Percentiles rank a stretch among this genome's conserved stretches.
Conservation (phyloP, 176 grass and related monocot species). For the Cocos nucifera region DNA sequence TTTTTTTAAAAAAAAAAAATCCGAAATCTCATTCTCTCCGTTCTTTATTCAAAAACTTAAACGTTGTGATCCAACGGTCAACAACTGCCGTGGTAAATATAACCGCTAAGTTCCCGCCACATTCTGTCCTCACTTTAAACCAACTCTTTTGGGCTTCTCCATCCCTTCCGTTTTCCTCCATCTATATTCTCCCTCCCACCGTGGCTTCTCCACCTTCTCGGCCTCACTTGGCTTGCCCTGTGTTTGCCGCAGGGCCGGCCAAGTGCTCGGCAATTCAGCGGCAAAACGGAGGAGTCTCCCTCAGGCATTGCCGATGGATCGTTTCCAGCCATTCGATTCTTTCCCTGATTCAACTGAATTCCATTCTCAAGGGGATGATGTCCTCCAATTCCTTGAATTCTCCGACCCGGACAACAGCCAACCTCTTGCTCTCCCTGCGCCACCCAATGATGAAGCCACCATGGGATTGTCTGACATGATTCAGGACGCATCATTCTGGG, state of each 20-base stretch:
- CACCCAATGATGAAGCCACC: not conserved
- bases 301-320: not conserved
- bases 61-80: slow-evolving; percentile 1
- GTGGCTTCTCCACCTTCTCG: not conserved
- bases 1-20: too few relatives aligned
- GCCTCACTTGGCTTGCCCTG: slow-evolving; percentile 6
- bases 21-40: too few relatives aligned
- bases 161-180: not conserved
- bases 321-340: too few relatives aligned
- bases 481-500: not conserved
- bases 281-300: not conserved
- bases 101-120: slow-evolving; percentile 1
- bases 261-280: too few relatives aligned
- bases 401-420: not conserved
- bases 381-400: slow-evolving; percentile 18
- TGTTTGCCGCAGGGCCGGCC: slow-evolving; percentile 4
- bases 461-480: not conserved
- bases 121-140: not conserved
- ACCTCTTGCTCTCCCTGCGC: not conserved
- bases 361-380: not conserved
- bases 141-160: not conserved
- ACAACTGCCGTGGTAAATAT: not conserved
- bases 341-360: not conserved
- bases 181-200: not conserved
- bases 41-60: too few relatives aligned